Conservation (phyloP, 2,329 filamentous ascomycete species). For the Metarhizium guizhouense region DNA sequence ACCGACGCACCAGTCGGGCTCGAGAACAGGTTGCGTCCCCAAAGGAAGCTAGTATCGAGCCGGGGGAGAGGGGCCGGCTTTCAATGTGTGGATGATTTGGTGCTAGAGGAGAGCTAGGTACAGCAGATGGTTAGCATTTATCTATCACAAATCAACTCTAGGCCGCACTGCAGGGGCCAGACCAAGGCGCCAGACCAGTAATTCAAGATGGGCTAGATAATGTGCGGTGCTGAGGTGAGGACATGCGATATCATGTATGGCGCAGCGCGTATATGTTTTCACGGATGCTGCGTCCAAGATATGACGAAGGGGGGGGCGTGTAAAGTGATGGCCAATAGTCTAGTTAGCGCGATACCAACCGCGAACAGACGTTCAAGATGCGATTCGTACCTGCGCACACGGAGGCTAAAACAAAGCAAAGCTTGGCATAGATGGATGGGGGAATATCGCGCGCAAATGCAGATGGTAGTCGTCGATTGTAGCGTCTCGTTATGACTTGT, state of each 20-base stretch:
- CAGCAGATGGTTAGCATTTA: not conserved
- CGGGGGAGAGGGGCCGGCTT: no score
- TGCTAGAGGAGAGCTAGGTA: not conserved
- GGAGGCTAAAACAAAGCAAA: not conserved
- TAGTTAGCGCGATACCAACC: not conserved
- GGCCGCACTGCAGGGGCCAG: not conserved
- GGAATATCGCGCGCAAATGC: not conserved
- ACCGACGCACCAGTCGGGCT: not conserved
- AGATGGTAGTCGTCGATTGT: not conserved
- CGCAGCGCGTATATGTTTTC: not conserved
- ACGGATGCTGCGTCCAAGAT: no score
- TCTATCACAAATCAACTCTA: not conserved
- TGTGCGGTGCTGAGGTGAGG: not conserved
- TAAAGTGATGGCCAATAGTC: not conserved
- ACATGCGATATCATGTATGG: not conserved
- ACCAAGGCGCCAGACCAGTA: not conserved
- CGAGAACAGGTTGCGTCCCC: not conserved
- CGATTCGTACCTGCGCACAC: not conserved
- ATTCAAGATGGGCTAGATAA: not conserved
- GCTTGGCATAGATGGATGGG: not conserved
- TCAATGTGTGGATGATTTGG: not conserved
- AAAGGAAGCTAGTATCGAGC: not conserved
- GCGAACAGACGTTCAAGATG: not conserved
- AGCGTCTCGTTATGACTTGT: no score
- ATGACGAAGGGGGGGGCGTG: not conserved